A percentile compares a stretch with the other conserved stretches of the same genome.
These are phyloP conservation scores for Biscogniauxia sp. DNA, from an alignment of 2,329 filamentous ascomycete species.

Conservation along the genomic window DNA sequence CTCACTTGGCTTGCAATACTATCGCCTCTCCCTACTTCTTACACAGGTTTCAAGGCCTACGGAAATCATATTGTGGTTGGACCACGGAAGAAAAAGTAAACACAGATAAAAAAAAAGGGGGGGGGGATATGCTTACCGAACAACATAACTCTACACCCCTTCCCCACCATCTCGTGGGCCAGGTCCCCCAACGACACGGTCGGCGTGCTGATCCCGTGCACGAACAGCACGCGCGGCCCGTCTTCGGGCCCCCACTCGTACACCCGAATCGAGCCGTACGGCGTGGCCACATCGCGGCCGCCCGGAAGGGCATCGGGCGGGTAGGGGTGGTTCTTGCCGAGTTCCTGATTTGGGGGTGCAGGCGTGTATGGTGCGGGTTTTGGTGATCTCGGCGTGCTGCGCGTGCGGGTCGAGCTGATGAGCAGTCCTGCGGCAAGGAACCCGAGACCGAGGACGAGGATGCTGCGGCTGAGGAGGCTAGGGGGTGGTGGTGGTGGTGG, in stretches of 20 bases:
- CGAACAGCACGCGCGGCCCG: constrained; percentile 69
- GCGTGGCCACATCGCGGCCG: constrained; percentile 63
- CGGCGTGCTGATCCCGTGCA: constrained; percentile 82
- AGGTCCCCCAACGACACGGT: constrained; percentile 66
- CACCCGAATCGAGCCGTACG: constrained; percentile 69
- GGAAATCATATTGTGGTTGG: too few relatives aligned
- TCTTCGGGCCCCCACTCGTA: constrained; percentile 78
- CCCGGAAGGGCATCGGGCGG: constrained; percentile 70
- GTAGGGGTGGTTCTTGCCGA: constrained; percentile 46
- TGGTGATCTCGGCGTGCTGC: too few relatives aligned
- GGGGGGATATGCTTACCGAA: constrained; percentile 54
- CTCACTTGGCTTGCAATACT: too few relatives aligned
- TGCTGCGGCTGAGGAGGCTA: too few relatives aligned
- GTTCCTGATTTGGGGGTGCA: too few relatives aligned
- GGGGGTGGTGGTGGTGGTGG: too few relatives aligned
- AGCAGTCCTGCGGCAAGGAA: too few relatives aligned
- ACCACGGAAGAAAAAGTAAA: background rate
- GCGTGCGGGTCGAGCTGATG: too few relatives aligned
- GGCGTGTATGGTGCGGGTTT: too few relatives aligned
- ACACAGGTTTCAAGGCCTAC: too few relatives aligned
- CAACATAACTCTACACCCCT: constrained; percentile 74
- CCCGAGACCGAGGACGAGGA: too few relatives aligned
- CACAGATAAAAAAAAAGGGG: background rate
- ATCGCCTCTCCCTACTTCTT: too few relatives aligned
- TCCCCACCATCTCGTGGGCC: constrained; percentile 61